Evolutionary conservation across 768 basidiomycete genomes (phyloP).

Genomic region (Leccinum incarnatum): DNA sequence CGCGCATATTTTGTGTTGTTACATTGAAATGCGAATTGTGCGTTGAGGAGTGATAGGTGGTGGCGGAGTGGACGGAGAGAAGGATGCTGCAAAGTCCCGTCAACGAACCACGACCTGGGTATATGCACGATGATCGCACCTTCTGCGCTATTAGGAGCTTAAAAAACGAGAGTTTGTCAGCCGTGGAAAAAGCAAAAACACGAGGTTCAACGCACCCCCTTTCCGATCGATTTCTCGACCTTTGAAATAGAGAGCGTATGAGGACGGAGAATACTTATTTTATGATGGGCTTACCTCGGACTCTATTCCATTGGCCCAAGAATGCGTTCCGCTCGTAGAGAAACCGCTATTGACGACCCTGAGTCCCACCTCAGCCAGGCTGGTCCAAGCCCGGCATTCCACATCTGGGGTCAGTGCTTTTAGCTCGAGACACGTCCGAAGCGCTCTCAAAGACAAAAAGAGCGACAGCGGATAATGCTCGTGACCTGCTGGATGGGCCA

Average conservation of each 20-base stretch:
- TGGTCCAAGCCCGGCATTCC: slow-evolving; percentile 72
- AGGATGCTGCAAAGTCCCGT: slow-evolving; percentile 48
- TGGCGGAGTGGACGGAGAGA: slow-evolving; percentile 59
- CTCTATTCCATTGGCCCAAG: slow-evolving; percentile 51
- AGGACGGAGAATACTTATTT: neutral
- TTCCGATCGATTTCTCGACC: slow-evolving; percentile 64
- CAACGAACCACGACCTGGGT: slow-evolving; percentile 1
- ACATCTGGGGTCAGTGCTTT: slow-evolving; percentile 51
- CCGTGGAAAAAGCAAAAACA: neutral
- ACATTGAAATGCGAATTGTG: slow-evolving; percentile 46
- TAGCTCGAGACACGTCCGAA: slow-evolving; percentile 53
- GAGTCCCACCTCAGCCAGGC: slow-evolving; percentile 67
- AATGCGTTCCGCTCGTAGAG: slow-evolving; percentile 33
- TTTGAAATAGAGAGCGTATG: slow-evolving; percentile 13
- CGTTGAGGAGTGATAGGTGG: slow-evolving; percentile 59
- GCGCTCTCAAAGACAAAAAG: slow-evolving; percentile 51
- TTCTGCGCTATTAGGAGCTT: slow-evolving; percentile 59
- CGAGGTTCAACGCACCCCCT: slow-evolving; percentile 52
- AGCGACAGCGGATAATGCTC: slow-evolving; percentile 52
- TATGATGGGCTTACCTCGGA: slow-evolving; percentile 42
- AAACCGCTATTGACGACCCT: slow-evolving; percentile 49
- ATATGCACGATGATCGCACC: slow-evolving; percentile 35
- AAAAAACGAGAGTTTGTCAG: slow-evolving; percentile 2
- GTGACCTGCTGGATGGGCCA: slow-evolving; percentile 66
- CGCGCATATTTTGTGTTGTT: slow-evolving; percentile 59